These are phyloP conservation scores for Juncus inflexus DNA, from an alignment of 176 grass and related monocot species.

Conservation along the genomic window DNA sequence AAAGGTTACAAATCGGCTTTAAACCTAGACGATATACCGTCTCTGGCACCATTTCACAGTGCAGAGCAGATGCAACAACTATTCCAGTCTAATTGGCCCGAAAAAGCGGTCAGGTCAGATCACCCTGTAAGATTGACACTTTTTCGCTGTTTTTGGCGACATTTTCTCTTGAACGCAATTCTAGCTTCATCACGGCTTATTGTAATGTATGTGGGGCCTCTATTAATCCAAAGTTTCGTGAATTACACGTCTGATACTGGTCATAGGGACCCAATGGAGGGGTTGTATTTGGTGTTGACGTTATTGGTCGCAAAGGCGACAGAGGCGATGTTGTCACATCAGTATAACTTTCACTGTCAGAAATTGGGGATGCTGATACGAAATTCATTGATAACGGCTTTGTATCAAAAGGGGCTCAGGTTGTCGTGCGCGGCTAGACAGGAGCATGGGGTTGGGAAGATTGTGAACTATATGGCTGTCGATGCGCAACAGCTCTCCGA, in stretches of 20 bases:
- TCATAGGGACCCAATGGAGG: constrained; percentile 24
- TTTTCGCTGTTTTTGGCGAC: constrained; percentile 63
- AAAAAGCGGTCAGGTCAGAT: constrained; percentile 27
- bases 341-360: constrained; percentile 99
- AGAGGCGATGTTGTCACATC: constrained; percentile 74
- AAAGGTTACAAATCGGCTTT: constrained; percentile 48
- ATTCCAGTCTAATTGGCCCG: constrained; percentile 57
- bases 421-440: constrained; percentile 78
- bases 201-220: constrained; percentile 89
- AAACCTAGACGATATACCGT: constrained; percentile 59
- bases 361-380: constrained; percentile 93
- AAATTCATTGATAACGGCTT: constrained; percentile 70
- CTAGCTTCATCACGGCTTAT: constrained; percentile 50
- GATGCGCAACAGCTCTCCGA: constrained; percentile 96
- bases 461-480: constrained; percentile 99
- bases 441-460: constrained; percentile 77
- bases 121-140: constrained; percentile 66
- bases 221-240: constrained; percentile 86
- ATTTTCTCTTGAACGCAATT: constrained; percentile 50
- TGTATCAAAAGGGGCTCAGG: constrained; percentile 76
- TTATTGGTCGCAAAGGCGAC: constrained; percentile 65
- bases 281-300: constrained; percentile 41
- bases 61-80: constrained; percentile 68
- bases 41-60: constrained; percentile 45
- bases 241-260: constrained; percentile 28